Evolutionary conservation across 2,329 filamentous ascomycete species (phyloP).

Genomic region (Phialocephala subalpina): DNA sequence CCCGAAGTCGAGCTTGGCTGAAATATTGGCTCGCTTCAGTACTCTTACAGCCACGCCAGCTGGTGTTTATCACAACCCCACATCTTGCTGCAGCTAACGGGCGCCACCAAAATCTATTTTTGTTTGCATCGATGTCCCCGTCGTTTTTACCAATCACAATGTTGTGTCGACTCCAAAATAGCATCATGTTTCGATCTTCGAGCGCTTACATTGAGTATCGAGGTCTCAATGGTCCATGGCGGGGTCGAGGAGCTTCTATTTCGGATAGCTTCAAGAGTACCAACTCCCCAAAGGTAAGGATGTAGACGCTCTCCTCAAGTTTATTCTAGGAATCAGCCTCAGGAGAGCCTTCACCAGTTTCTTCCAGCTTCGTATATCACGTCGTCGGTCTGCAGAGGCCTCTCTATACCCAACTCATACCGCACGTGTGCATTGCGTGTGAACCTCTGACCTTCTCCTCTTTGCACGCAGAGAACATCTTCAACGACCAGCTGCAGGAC

Average conservation of each 20-base stretch:
- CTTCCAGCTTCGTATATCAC: conserved; percentile 3
- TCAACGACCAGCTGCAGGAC: too few species aligned
- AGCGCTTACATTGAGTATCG: background rate
- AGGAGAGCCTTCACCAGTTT: background rate
- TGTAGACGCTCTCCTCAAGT: background rate
- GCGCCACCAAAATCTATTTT: conserved; percentile 10
- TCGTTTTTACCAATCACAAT: background rate
- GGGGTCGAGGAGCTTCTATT: conserved; percentile 1
- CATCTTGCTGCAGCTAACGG: background rate
- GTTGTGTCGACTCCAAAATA: conserved; percentile 1
- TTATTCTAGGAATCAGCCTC: conserved; percentile 8
- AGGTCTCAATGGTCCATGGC: background rate
- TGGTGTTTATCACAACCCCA: background rate
- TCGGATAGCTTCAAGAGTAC: background rate
- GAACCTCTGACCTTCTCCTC: background rate
- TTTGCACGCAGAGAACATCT: background rate
- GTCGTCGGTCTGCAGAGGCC: background rate
- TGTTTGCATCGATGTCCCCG: background rate
- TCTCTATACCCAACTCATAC: background rate
- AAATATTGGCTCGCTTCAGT: background rate
- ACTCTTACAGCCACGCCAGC: background rate
- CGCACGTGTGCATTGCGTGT: background rate
- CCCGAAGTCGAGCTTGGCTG: background rate
- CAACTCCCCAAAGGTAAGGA: background rate
- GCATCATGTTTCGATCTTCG: background rate